Evolutionary conservation across 1,139 yeast species (phyloP).

Genomic region (Petasospora fabianii): DNA sequence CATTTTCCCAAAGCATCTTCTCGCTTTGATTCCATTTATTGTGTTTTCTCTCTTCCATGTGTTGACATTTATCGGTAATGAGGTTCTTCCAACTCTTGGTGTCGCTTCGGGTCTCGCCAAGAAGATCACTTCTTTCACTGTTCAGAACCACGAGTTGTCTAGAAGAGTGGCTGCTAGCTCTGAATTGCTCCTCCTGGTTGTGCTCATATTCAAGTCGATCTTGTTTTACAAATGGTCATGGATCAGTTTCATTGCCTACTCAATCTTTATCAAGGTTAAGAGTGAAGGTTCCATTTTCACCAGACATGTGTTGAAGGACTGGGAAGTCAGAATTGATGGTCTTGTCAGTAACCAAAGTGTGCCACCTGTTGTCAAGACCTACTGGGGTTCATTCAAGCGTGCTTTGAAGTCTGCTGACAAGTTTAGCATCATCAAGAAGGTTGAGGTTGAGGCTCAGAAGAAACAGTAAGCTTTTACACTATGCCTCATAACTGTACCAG

Average conservation of each 20-base stretch:
- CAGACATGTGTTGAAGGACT: slow-evolving; percentile 61
- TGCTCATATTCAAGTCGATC: slow-evolving; percentile 51
- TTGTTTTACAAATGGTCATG: slow-evolving; percentile 65
- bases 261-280: slow-evolving; percentile 70
- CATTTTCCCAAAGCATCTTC: slow-evolving; percentile 46
- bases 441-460: slow-evolving; percentile 11
- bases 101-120: slow-evolving; percentile 38
- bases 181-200: slow-evolving; percentile 56
- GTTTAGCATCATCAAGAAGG: slow-evolving; percentile 18
- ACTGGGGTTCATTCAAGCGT: slow-evolving; percentile 59
- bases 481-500: too few relatives aligned
- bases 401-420: slow-evolving; percentile 30
- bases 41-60: slow-evolving; percentile 73
- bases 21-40: slow-evolving; percentile 62
- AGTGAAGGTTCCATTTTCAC: slow-evolving; percentile 75
- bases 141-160: slow-evolving; percentile 62
- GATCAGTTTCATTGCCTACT: slow-evolving; percentile 54
- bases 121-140: slow-evolving; percentile 51
- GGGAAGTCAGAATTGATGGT: slow-evolving; percentile 73
- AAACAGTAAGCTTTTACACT: slow-evolving; percentile 5
- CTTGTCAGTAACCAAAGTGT: slow-evolving; percentile 51
- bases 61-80: slow-evolving; percentile 60
- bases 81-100: slow-evolving; percentile 63
- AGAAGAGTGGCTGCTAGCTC: slow-evolving; percentile 68
- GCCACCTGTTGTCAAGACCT: slow-evolving; percentile 55